Conservation (phyloP, 2,329 filamentous ascomycete genomes). For the Chaetomium sp. region DNA sequence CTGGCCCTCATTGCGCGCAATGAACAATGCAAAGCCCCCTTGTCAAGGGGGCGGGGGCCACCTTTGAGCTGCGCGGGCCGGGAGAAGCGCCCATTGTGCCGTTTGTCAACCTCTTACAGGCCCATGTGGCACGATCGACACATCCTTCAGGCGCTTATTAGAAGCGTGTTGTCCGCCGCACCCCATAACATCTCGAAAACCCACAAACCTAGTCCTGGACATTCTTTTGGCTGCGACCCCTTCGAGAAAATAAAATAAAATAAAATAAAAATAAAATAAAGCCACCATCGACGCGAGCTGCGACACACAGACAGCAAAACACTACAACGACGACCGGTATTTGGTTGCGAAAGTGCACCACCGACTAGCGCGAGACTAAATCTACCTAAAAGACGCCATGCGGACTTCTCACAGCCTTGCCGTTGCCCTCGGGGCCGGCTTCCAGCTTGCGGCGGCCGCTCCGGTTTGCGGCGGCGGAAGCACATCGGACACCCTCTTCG, state of each 20-base stretch:
- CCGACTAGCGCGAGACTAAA: constrained; percentile 3
- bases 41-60: not conserved
- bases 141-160: constrained; percentile 13
- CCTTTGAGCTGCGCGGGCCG: constrained; percentile 15
- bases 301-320: not conserved
- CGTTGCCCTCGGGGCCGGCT: constrained; percentile 23
- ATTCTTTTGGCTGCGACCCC: not conserved
- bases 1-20: constrained; percentile 12
- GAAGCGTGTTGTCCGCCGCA: constrained; percentile 8
- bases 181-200: not conserved
- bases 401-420: constrained; percentile 22
- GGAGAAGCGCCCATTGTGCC: constrained; percentile 14
- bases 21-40: constrained; percentile 9
- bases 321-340: not conserved
- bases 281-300: not conserved
- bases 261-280: not conserved
- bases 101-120: not conserved
- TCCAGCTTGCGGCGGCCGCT: constrained; percentile 21
- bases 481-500: constrained; percentile 18
- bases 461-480: constrained; percentile 7
- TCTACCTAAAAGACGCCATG: constrained; percentile 17
- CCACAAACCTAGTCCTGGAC: not conserved
- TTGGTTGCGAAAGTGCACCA: not conserved
- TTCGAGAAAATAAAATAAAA: not conserved
- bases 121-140: constrained; percentile 22